Conservation (phyloP, 345 rosid genomes). For the Camelina sativa region DNA sequence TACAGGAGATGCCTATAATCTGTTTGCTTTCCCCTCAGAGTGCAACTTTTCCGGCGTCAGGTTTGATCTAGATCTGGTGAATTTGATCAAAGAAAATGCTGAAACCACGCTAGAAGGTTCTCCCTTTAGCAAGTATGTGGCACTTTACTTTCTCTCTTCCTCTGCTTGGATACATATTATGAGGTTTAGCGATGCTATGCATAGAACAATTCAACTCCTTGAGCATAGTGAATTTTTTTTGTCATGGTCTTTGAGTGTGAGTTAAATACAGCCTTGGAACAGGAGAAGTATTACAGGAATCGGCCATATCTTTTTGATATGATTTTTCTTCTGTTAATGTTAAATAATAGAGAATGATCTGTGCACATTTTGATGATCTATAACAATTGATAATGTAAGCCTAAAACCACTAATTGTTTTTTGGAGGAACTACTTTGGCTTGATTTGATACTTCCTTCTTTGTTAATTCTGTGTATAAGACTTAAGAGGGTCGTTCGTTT, state of each 20-base stretch:
- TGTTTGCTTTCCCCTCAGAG: slow-evolving; percentile 94
- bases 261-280: neutral
- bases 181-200: slow-evolving; percentile 10
- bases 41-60: slow-evolving; percentile 96
- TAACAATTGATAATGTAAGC: slow-evolving; percentile 9
- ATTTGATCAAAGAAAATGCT: slow-evolving; percentile 63
- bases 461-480: neutral
- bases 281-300: slow-evolving; percentile 4
- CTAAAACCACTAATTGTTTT: neutral
- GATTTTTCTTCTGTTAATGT: neutral
- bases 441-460: slow-evolving; percentile 8
- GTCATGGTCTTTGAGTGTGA: slow-evolving; percentile 4
- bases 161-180: slow-evolving; percentile 10
- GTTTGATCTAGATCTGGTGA: slow-evolving; percentile 78
- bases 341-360: slow-evolving; percentile 12
- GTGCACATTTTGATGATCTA: neutral
- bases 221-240: neutral
- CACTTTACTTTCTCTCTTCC: neutral
- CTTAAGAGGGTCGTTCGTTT: slow-evolving; percentile 5
- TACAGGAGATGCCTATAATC: slow-evolving; percentile 74
- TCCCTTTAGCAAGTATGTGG: slow-evolving; percentile 58
- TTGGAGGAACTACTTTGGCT: slow-evolving; percentile 26
- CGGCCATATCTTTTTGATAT: neutral
- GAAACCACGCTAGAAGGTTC: slow-evolving; percentile 58
- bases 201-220: neutral